Evolutionary conservation across 495 filamentous ascomycete genomes (phyloP).

Genomic region (Cercophora sp.): DNA sequence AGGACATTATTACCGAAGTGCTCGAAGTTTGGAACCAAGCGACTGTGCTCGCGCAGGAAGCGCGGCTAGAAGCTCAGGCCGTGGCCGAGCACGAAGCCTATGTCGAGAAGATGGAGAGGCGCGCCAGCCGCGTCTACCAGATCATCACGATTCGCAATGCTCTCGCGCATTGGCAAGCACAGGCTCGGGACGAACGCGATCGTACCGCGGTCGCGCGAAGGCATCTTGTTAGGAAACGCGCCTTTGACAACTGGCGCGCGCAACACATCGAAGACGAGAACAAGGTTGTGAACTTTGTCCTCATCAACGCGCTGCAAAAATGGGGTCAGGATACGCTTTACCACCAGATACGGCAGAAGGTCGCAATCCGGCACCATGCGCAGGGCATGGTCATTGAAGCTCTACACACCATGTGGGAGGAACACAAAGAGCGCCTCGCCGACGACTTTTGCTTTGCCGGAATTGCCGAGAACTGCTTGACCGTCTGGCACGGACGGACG

Average conservation of each 20-base stretch:
- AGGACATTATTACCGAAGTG: slow-evolving; percentile 21
- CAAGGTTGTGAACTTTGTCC: slow-evolving; percentile 63
- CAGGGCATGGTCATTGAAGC: slow-evolving; percentile 7
- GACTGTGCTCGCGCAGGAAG: slow-evolving; percentile 4
- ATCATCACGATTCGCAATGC: slow-evolving; percentile 23
- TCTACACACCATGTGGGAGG: slow-evolving; percentile 18
- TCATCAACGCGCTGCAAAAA: slow-evolving; percentile 41
- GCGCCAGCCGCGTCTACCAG: slow-evolving; percentile 27
- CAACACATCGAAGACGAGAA: slow-evolving; percentile 70
- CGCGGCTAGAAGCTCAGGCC: slow-evolving; percentile 15
- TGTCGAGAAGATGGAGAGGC: slow-evolving; percentile 27
- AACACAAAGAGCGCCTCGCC: slow-evolving; percentile 21
- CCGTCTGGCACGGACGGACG: slow-evolving; percentile 16
- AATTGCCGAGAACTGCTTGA: slow-evolving; percentile 5
- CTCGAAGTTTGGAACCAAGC: slow-evolving; percentile 27
- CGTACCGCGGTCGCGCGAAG: slow-evolving; percentile 58
- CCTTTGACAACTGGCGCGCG: slow-evolving; percentile 73
- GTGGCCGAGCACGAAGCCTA: slow-evolving; percentile 19
- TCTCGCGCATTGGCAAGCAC: slow-evolving; percentile 21
- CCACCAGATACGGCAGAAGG: slow-evolving; percentile 25
- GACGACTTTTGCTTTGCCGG: slow-evolving; percentile 14
- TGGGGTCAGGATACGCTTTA: slow-evolving; percentile 25
- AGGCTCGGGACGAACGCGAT: slow-evolving; percentile 26
- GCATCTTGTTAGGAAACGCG: slow-evolving; percentile 66
- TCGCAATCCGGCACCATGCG: slow-evolving; percentile 18